A percentile compares a stretch with the other conserved stretches of the same genome.
Evolutionary conservation across 2,329 filamentous ascomycete genomes (phyloP).

Genomic region (Epichloe coenophiala): DNA sequence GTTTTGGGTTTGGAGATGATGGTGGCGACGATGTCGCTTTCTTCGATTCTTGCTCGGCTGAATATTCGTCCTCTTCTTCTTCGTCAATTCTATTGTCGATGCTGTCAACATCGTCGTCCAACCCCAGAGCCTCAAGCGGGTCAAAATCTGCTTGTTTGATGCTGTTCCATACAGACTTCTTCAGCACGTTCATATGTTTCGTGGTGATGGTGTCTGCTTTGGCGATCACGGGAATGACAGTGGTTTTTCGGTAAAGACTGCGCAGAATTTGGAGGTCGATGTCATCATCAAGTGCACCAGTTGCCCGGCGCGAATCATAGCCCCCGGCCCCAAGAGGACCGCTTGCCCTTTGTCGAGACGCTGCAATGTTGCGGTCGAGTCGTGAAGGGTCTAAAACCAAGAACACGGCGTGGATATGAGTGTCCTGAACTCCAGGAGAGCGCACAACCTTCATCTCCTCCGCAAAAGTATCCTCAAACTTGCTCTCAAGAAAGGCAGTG

Average conservation of each 20-base stretch:
- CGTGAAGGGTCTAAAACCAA: constrained; percentile 77
- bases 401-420: constrained; percentile 93
- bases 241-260: constrained; percentile 82
- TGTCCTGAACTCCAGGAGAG: constrained; percentile 84
- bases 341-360: constrained; percentile 42
- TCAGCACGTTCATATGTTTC: constrained; percentile 83
- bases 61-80: constrained; percentile 25
- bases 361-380: constrained; percentile 69
- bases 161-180: constrained; percentile 79
- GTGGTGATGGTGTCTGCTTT: constrained; percentile 97
- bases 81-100: constrained; percentile 44
- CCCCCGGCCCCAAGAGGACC: constrained; percentile 36
- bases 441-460: constrained; percentile 97
- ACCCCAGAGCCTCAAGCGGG: constrained; percentile 70
- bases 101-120: constrained; percentile 62
- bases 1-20: constrained; percentile 27
- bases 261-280: constrained; percentile 84
- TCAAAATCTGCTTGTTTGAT: constrained; percentile 78
- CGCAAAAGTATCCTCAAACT: constrained; percentile 93
- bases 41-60: constrained; percentile 9
- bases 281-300: constrained; percentile 70
- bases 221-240: constrained; percentile 85
- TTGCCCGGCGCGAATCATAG: constrained; percentile 23
- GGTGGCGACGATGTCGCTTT: constrained; percentile 18
- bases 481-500: constrained; percentile 84